Evolutionary conservation across 73 alveolate genomes (phyloP).

Genomic region (Loxodes magnus): DNA sequence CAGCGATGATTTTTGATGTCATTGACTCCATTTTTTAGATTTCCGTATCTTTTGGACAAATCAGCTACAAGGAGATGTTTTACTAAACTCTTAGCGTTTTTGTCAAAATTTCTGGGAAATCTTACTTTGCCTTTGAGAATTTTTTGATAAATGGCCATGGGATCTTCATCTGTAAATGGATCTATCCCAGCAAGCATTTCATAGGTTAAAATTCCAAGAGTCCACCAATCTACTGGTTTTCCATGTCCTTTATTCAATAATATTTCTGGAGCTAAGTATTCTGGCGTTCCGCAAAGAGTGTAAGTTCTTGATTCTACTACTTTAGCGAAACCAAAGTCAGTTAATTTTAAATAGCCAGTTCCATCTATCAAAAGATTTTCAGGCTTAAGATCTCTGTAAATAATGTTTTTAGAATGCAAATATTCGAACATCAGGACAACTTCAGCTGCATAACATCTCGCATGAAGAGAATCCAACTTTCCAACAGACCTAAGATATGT

Average conservation of each 20-base stretch:
- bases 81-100: slow-evolving; percentile 51
- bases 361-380: slow-evolving; percentile 32
- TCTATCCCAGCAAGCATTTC: slow-evolving; percentile 88
- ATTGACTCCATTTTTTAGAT: slow-evolving; percentile 72
- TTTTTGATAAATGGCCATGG: slow-evolving; percentile 91
- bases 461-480: slow-evolving; percentile 41
- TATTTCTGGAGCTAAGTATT: slow-evolving; percentile 49
- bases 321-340: slow-evolving; percentile 52
- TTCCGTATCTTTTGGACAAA: slow-evolving; percentile 71
- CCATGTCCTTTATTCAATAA: slow-evolving; percentile 66
- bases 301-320: slow-evolving; percentile 53
- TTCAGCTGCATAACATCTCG: slow-evolving; percentile 45
- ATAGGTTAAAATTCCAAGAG: slow-evolving; percentile 83
- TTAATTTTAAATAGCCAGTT: slow-evolving; percentile 36
- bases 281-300: slow-evolving; percentile 58
- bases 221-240: slow-evolving; percentile 82
- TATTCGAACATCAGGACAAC: slow-evolving; percentile 35
- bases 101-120: slow-evolving; percentile 76
- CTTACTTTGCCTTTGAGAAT: slow-evolving; percentile 75
- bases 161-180: slow-evolving; percentile 94
- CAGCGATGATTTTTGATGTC: slow-evolving; percentile 84
- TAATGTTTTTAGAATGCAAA: slow-evolving; percentile 34
- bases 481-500: slow-evolving; percentile 71
- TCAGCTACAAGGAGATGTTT: slow-evolving; percentile 77
- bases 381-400: slow-evolving; percentile 41